Evolutionary conservation across 2,329 filamentous ascomycete species (phyloP).

Genomic region (Thermoascus crustaceus): DNA sequence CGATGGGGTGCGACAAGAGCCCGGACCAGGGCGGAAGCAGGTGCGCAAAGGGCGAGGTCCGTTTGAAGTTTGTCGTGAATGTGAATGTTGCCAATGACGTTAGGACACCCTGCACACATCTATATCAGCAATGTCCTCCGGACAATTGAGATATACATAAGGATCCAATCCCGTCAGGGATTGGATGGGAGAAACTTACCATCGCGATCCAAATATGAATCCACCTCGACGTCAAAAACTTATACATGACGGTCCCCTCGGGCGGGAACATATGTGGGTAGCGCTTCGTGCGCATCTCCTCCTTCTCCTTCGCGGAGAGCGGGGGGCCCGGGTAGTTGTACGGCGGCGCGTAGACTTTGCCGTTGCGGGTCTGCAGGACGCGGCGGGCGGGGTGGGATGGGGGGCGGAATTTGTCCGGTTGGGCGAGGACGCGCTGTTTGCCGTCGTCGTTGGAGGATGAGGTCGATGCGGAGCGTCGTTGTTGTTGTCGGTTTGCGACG

Average conservation of each 20-base stretch:
- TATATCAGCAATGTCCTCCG: too few species aligned
- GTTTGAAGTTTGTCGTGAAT: slow-evolving; percentile 69
- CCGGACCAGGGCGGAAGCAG: slow-evolving; percentile 65
- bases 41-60: slow-evolving; percentile 69
- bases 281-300: slow-evolving; percentile 58
- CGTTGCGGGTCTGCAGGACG: slow-evolving; percentile 41
- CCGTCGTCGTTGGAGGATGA: slow-evolving; percentile 15
- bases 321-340: slow-evolving; percentile 65
- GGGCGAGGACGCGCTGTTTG: slow-evolving; percentile 67
- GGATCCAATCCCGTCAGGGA: too few species aligned
- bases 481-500: neutral
- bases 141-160: too few species aligned
- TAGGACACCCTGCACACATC: slow-evolving; percentile 52
- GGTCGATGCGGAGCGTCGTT: slow-evolving; percentile 3
- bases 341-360: slow-evolving; percentile 32
- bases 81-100: slow-evolving; percentile 61
- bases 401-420: slow-evolving; percentile 82
- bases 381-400: slow-evolving; percentile 77
- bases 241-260: slow-evolving; percentile 70
- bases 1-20: slow-evolving; percentile 61
- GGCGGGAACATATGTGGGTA: slow-evolving; percentile 90
- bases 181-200: slow-evolving; percentile 57
- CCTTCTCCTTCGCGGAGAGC: slow-evolving; percentile 56
- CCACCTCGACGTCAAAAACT: slow-evolving; percentile 68
- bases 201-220: slow-evolving; percentile 80